phyloP scores from a whole-genome alignment of 2,329 filamentous ascomycete genomes.

The Dactylellina leptospora region DNA sequence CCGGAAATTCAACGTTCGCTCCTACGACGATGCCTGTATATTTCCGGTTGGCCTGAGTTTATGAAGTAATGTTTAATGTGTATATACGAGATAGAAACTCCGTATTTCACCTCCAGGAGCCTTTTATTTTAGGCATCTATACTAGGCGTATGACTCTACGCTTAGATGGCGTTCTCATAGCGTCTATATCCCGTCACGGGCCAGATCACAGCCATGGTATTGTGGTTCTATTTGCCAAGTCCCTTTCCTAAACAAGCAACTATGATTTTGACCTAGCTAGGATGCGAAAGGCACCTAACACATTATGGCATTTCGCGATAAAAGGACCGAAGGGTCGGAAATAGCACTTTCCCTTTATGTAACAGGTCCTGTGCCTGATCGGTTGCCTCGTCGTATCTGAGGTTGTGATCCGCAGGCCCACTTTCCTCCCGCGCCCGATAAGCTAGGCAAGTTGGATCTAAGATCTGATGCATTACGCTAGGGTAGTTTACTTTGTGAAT shows the following conservation, averaged over 20 bases:
- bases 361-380: constrained; percentile 2
- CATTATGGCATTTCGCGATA: constrained; percentile 30
- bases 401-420: constrained; percentile 18
- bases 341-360: constrained; percentile 35
- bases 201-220: constrained; percentile 11
- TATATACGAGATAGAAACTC: no score
- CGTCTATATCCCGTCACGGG: no score
- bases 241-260: constrained; percentile 15
- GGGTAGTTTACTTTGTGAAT: background rate
- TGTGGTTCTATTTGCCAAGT: constrained; percentile 11
- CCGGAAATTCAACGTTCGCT: no score
- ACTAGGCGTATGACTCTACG: no score
- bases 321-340: background rate
- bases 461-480: background rate
- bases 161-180: no score
- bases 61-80: no score
- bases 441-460: constrained; percentile 3
- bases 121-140: no score
- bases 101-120: no score
- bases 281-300: constrained; percentile 15
- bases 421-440: constrained; percentile 25
- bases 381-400: background rate
- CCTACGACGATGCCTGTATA: no score
- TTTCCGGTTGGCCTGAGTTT: no score
- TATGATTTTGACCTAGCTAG: background rate